Percentiles rank a stretch among this genome's conserved stretches.
Evolutionary conservation across 2,329 filamentous ascomycete species (phyloP).

Genomic region (Penicillium sp.): DNA sequence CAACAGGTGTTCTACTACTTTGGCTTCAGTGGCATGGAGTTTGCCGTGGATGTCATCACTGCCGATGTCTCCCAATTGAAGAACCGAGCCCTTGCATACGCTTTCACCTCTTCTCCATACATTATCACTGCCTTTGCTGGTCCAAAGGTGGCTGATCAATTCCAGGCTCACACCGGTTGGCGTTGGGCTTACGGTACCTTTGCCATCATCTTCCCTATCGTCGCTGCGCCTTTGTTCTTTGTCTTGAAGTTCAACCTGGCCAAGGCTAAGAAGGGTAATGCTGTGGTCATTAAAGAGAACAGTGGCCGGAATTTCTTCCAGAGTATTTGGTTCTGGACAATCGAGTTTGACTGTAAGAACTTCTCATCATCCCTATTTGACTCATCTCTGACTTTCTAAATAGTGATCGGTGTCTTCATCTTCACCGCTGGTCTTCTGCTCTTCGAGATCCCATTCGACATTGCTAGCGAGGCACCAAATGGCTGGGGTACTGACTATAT

Average conservation of each 20-base stretch:
- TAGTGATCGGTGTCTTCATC: slow-evolving; percentile 60
- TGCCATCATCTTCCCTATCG: slow-evolving; percentile 60
- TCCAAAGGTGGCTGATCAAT: slow-evolving; percentile 54
- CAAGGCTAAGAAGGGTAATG: slow-evolving; percentile 57
- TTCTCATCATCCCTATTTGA: neutral
- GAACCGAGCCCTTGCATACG: slow-evolving; percentile 63
- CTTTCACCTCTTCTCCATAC: slow-evolving; percentile 62
- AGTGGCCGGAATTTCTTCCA: slow-evolving; percentile 49
- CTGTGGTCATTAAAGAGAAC: slow-evolving; percentile 42
- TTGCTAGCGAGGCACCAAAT: slow-evolving; percentile 44
- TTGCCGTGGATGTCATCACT: slow-evolving; percentile 60
- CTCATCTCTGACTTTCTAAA: neutral
- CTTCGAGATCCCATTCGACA: slow-evolving; percentile 48
- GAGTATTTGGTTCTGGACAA: slow-evolving; percentile 54
- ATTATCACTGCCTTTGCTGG: slow-evolving; percentile 64
- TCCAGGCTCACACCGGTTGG: slow-evolving; percentile 55
- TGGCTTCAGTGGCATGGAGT: slow-evolving; percentile 58
- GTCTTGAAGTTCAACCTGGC: slow-evolving; percentile 58
- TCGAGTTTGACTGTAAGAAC: slow-evolving; percentile 60
- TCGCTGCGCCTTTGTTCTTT: slow-evolving; percentile 57
- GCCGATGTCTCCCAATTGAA: slow-evolving; percentile 63
- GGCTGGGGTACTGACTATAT: slow-evolving; percentile 49
- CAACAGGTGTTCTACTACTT: slow-evolving; percentile 46
- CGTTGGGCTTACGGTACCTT: slow-evolving; percentile 66
- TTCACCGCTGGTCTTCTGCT: slow-evolving; percentile 62